Conservation (phyloP, 148 eudicot genomes). For the Rhododendron griersonianum region DNA sequence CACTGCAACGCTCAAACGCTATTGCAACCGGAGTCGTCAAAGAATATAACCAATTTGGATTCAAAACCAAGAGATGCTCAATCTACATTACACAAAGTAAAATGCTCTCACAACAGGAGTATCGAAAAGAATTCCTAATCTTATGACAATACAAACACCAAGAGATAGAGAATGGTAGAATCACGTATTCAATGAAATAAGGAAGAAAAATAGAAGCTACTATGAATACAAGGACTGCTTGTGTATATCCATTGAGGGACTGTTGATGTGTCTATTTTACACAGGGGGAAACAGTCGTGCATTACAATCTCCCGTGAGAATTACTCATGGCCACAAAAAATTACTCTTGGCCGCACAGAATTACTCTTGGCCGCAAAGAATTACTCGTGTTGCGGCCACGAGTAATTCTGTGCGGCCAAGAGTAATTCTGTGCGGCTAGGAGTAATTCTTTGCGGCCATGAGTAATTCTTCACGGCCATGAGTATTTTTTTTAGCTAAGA, state of each 20-base stretch:
- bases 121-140: slow-evolving; percentile 18
- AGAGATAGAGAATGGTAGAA: neutral
- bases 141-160: slow-evolving; percentile 8
- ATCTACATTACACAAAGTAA: slow-evolving; percentile 24
- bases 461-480: too few species aligned
- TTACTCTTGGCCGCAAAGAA: too few species aligned
- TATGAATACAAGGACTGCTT: neutral
- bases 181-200: neutral
- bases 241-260: neutral
- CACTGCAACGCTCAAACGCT: neutral
- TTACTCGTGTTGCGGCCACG: too few species aligned
- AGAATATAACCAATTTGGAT: slow-evolving; percentile 5
- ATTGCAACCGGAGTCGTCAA: neutral
- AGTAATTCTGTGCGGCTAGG: too few species aligned
- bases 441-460: too few species aligned
- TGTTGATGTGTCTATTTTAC: neutral
- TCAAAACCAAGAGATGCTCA: neutral
- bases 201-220: neutral
- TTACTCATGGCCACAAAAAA: too few species aligned
- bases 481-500: too few species aligned
- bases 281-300: neutral
- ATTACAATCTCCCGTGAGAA: neutral
- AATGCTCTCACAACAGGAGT: slow-evolving; percentile 2
- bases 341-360: too few species aligned
- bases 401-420: too few species aligned